Conservation (phyloP, 768 basidiomycete species). For the Cystoderma amianthinum region DNA sequence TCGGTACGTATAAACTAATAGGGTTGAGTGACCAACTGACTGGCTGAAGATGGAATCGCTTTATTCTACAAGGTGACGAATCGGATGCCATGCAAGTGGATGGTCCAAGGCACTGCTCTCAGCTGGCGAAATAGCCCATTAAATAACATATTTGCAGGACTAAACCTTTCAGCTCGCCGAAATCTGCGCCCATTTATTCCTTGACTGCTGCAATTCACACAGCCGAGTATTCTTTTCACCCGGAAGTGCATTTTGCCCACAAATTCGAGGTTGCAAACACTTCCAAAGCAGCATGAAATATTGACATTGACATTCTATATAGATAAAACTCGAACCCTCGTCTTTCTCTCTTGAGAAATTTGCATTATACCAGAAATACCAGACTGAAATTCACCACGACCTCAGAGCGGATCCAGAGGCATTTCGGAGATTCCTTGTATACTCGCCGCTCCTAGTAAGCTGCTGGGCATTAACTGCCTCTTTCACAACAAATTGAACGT, state of each 20-base stretch:
- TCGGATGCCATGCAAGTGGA: slow-evolving; percentile 20
- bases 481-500: background rate
- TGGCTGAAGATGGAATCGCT: slow-evolving; percentile 54
- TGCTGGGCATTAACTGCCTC: background rate
- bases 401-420: slow-evolving; percentile 34
- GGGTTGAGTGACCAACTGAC: background rate
- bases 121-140: too few relatives aligned
- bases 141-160: too few relatives aligned
- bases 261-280: slow-evolving; percentile 49
- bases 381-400: slow-evolving; percentile 73
- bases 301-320: background rate
- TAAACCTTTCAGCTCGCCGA: too few relatives aligned
- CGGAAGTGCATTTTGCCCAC: slow-evolving; percentile 30
- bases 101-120: slow-evolving; percentile 8
- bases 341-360: slow-evolving; percentile 79
- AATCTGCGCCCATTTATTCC: slow-evolving; percentile 33
- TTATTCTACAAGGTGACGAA: slow-evolving; percentile 40
- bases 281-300: background rate
- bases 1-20: slow-evolving; percentile 31
- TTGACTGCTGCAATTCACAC: slow-evolving; percentile 46
- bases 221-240: slow-evolving; percentile 36
- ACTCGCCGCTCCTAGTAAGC: slow-evolving; percentile 67
- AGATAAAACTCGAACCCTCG: slow-evolving; percentile 76
- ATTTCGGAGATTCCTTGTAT: slow-evolving; percentile 74
- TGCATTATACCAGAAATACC: slow-evolving; percentile 71